Evolutionary conservation across 139 green algal genomes (phyloP), one percentile per base, ranked within the genome.

Genomic region (Picochlorum sp.): DNA sequence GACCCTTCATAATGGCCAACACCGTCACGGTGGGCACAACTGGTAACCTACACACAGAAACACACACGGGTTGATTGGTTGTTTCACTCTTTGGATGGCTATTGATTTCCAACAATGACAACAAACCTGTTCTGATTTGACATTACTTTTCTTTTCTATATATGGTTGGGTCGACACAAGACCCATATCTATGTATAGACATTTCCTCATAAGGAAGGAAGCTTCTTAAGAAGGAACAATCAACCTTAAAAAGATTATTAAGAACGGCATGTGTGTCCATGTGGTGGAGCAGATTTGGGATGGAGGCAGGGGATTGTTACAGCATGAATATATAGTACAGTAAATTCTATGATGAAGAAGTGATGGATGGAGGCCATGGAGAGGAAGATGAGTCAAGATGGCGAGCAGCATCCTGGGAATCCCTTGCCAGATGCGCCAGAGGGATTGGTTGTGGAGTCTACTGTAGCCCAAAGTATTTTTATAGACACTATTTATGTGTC

Each of bases 21-120:
- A 96, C 83, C 8, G 92, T 96, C 54, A 97, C 90, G 0, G 92
- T 98, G 2, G 92, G 92, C 18, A 86, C 86, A 28, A 95, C 87
- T 5, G 70, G 69, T 58, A 84, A 84, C 30, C 70, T 77, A 20
- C 10, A 26, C 14, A 31, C 47, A 24, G 10, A 20, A 37, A 66
- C 49, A 64, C 24, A 26, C 55, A 57, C n/a, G 15, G 13, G 50
- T 30, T 57, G 50, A 30, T 26, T 26, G 24, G 0, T 28, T 28
- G 24, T 28, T 30, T 30, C 26, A 0, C 0, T 30, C 2, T 30
- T 30, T 4, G 26, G 26, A 7, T 30, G 26, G 26, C 3, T 30
- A 54, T 6, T 3, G 2, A 26, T 26, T 26, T 26, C 2, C 24
- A 24, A 23, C 47, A 54, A 18, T 18, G 10, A 21, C 47, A 2